Evolutionary conservation across 371 early-diverging fungal species (phyloP).

Genomic region (Lichtheimia ornata): DNA sequence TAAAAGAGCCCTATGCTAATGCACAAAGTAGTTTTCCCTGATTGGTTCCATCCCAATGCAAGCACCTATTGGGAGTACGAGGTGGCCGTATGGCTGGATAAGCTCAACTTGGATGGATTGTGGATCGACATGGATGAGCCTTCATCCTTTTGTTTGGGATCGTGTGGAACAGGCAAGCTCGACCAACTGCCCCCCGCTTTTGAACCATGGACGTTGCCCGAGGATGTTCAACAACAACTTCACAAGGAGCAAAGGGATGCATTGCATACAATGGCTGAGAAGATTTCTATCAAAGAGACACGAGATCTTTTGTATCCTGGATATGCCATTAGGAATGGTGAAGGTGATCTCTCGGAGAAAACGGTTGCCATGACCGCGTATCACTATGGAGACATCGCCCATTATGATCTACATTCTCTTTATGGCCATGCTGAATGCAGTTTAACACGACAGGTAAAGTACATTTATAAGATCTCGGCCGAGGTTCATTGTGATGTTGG

Average conservation of each 20-base stretch:
- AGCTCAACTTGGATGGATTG: constrained; percentile 25
- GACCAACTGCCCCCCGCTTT: constrained; percentile 21
- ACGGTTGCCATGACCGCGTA: constrained; percentile 60
- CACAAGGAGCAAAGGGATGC: constrained; percentile 24
- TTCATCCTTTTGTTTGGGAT: constrained; percentile 47
- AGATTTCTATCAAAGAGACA: constrained; percentile 16
- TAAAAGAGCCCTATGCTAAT: not conserved
- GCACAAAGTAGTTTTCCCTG: constrained; percentile 13
- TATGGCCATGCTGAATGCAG: constrained; percentile 64
- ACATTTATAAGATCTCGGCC: not conserved
- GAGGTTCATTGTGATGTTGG: not conserved
- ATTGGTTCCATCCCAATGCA: constrained; percentile 25
- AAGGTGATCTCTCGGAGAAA: constrained; percentile 47
- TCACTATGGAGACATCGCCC: constrained; percentile 54
- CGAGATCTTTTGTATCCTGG: constrained; percentile 37
- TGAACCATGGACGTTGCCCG: constrained; percentile 28
- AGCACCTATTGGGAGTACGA: constrained; percentile 17
- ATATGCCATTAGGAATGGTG: constrained; percentile 37
- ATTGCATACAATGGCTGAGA: constrained; percentile 23
- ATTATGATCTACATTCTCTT: constrained; percentile 68
- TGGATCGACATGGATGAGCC: constrained; percentile 83
- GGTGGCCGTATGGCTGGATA: constrained; percentile 10
- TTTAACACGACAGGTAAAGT: constrained; percentile 51
- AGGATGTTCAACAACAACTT: constrained; percentile 21
- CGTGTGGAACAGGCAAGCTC: constrained; percentile 19